Evolutionary conservation across 2,329 filamentous ascomycete genomes (phyloP).

Genomic region (Phoma sp.): DNA sequence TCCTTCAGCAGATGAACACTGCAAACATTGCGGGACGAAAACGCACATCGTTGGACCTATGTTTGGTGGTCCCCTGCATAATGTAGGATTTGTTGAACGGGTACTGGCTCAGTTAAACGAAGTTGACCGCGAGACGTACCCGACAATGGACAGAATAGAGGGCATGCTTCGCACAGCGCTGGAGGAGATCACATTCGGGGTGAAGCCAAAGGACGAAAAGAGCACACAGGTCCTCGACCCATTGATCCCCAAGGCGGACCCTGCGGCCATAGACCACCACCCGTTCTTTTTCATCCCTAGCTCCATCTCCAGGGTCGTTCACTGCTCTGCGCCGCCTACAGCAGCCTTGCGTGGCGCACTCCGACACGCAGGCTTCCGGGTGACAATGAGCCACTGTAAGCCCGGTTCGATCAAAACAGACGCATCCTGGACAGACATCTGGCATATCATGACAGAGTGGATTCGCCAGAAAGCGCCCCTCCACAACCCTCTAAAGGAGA

Average conservation of each 20-base stretch:
- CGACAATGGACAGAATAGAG: slow-evolving; percentile 80
- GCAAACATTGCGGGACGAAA: slow-evolving; percentile 83
- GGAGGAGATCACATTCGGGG: slow-evolving; percentile 67
- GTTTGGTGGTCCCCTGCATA: slow-evolving; percentile 91
- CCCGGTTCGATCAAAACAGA: slow-evolving; percentile 92
- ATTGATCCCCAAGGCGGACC: slow-evolving; percentile 47
- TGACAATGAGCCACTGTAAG: slow-evolving; percentile 86
- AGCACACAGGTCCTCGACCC: slow-evolving; percentile 43
- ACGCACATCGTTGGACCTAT: slow-evolving; percentile 92
- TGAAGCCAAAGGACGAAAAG: slow-evolving; percentile 25
- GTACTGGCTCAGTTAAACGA: slow-evolving; percentile 76
- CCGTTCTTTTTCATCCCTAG: slow-evolving; percentile 89
- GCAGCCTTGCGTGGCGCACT: slow-evolving; percentile 83
- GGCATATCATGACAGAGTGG: slow-evolving; percentile 95
- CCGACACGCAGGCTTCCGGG: slow-evolving; percentile 78
- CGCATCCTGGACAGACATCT: slow-evolving; percentile 87
- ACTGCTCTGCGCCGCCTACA: slow-evolving; percentile 80
- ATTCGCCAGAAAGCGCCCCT: slow-evolving; percentile 80
- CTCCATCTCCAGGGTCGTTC: slow-evolving; percentile 76
- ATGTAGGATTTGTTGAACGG: slow-evolving; percentile 78
- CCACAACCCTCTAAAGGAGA: slow-evolving; percentile 74
- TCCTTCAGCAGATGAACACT: slow-evolving; percentile 70
- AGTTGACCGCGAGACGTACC: slow-evolving; percentile 74
- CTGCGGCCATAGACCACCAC: slow-evolving; percentile 66
- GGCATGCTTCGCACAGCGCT: slow-evolving; percentile 91